Evolutionary conservation across 345 rosid species (phyloP), one percentile per base, ranked within the genome.

Genomic region (Clarkia xantiana): DNA sequence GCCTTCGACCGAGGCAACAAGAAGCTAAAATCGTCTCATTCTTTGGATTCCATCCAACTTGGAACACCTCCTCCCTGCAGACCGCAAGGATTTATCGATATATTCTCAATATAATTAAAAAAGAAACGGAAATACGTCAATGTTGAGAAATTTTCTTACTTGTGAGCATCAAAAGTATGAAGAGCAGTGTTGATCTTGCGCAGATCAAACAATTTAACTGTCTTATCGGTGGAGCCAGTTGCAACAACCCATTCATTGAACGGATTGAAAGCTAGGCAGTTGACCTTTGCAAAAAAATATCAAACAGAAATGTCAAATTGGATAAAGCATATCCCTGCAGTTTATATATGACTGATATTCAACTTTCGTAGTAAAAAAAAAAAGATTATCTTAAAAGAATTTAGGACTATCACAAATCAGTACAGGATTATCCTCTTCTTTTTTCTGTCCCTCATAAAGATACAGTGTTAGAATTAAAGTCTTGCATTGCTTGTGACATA

Each of bases 211-310:
- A 91, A 57, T 74, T 87, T 91, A 52, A 87, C 99, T 17, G 94
- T 91, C 75, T 84, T 91, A 64, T 87, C 99, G 46, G 99, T 91
- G 60, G 99, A 91, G 11, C 99, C 96, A 14, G 99, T 91, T 1
- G 96, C 96, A 62, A 91, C 86, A 59, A 91, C 81, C 96, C 99
- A 91, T 63, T 87, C 99, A 67, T 91, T 91, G 55, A 87, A 80
- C 59, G 99, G 99, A 62, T 91, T 91, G 67, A 91, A 91, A 29
- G 99, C 99, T 65, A 91, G 61, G 72, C 99, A 91, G 70, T 91
- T 91, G 45, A 82, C 96, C 99, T 87, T 58, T 53, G 56, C 15
- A 34, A 60, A 19, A 42, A 43, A 60, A 19, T 45, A 43, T 16
- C 47, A 45, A 46, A 48, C 38, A 14, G 25, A 12, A 42, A 39